Percentiles rank a stretch among this genome's conserved stretches.
Evolutionary conservation across 2,329 filamentous ascomycete species (phyloP).

Genomic region (Arachnomyces sp.): DNA sequence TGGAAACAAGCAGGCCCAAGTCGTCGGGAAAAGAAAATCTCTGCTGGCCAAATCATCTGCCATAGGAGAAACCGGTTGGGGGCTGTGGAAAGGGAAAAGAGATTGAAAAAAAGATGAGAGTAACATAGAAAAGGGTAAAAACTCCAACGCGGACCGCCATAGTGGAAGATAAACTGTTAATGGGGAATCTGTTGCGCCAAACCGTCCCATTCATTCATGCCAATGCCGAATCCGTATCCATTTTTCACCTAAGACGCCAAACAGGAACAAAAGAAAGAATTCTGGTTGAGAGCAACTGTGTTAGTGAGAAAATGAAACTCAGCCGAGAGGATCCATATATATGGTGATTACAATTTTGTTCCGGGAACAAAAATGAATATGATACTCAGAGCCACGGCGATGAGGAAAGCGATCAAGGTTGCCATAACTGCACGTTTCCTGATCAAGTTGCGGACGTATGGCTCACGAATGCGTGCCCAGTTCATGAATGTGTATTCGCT

Average conservation of each 20-base stretch:
- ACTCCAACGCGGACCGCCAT: not conserved
- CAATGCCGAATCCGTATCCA: too few relatives aligned
- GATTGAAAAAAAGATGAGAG: slow-evolving; percentile 4
- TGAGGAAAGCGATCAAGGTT: slow-evolving; percentile 63
- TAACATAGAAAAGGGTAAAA: not conserved
- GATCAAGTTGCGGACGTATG: slow-evolving; percentile 80
- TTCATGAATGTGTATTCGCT: slow-evolving; percentile 97
- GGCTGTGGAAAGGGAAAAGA: slow-evolving; percentile 9
- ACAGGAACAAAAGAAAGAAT: not conserved
- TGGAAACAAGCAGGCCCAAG: not conserved
- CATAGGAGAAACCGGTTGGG: slow-evolving; percentile 2
- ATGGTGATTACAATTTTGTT: slow-evolving; percentile 36
- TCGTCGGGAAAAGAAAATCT: too few relatives aligned
- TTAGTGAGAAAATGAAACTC: slow-evolving; percentile 2
- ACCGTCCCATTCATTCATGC: not conserved
- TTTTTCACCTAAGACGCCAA: not conserved
- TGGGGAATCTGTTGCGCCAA: not conserved
- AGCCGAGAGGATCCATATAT: not conserved
- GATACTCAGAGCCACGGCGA: slow-evolving; percentile 75
- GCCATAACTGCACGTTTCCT: slow-evolving; percentile 78
- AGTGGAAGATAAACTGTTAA: too few relatives aligned
- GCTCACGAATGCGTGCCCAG: slow-evolving; percentile 80
- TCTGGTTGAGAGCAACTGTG: not conserved
- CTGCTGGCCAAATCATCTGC: too few relatives aligned
- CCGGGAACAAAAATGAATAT: slow-evolving; percentile 95